Evolutionary conservation across 73 alveolate species (phyloP).

Genomic region (Paramecium bursaria): DNA sequence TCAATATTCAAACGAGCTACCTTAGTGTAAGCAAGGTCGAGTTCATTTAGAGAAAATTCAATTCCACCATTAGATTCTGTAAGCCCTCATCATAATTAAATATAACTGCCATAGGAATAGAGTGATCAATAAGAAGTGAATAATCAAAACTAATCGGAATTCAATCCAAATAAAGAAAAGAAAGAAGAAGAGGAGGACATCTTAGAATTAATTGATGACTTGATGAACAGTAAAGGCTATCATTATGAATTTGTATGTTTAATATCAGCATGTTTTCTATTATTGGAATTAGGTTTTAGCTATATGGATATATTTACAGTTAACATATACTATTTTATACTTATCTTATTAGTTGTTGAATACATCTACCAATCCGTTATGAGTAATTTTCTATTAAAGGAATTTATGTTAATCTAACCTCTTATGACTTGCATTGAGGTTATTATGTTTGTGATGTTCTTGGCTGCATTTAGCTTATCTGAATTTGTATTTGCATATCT

Average conservation of each 20-base stretch:
- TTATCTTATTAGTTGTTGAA: constrained; percentile 18
- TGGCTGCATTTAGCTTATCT: constrained; percentile 47
- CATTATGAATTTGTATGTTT: constrained; percentile 44
- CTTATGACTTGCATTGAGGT: constrained; percentile 54
- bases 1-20: constrained; percentile 36
- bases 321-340: constrained; percentile 31
- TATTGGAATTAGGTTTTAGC: constrained; percentile 30
- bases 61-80: constrained; percentile 2
- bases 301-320: constrained; percentile 4
- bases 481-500: constrained; percentile 18
- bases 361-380: background rate
- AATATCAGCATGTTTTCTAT: background rate
- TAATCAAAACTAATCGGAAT: background rate
- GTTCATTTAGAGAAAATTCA: constrained; percentile 44
- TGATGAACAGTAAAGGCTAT: constrained; percentile 32
- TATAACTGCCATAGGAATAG: background rate
- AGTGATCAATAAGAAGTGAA: background rate
- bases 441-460: constrained; percentile 11
- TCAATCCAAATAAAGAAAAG: no score
- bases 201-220: background rate
- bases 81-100: constrained; percentile 3
- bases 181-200: constrained; percentile 42
- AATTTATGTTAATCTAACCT: constrained; percentile 26
- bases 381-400: constrained; percentile 33
- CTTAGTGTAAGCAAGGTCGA: background rate